Evolutionary conservation across 352 stramenopile species (phyloP), one percentile per base, ranked within the genome.

Genomic region (Phytophthora macrochlamydospora): DNA sequence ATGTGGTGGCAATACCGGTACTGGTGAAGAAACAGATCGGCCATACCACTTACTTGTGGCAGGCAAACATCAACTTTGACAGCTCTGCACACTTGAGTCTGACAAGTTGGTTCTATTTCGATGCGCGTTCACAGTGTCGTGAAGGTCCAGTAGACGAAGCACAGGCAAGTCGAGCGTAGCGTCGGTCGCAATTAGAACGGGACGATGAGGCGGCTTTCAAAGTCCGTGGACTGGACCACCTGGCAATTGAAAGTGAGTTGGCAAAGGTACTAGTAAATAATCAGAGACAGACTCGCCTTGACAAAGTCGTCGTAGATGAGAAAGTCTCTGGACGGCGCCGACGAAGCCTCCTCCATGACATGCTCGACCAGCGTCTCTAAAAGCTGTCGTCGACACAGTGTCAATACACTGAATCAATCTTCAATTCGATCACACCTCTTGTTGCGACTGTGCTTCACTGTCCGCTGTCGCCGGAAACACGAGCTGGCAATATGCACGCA

Each of bases 241-340:
- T 87, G 35, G 51, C 51, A 64, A n/a, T 8, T 29, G 37, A 13
- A 4, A 13, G 43, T 64, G 40, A 57, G 65, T 13, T 2, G 14
- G 59, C 31, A n/a, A 48, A 38, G 51, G 30, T 60, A 64, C 44
- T 28, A 53, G 42, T 18, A 55, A 38, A 44, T 12, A 14, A 28
- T 33, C 24, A 50, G 63, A 38, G 6, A n/a, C 5, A 3, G 4
- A 12, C 59, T 57, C 59, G 51, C 82, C 71, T 89, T 91, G 60
- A 84, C 65, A 59, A 91, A 89, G 50, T 88, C 79, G 43, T 89
- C 78, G 48, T 75, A 91, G n/a, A 54, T 32, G 31, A 91, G 70
- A 24, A 80, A 81, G 40, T 87, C 75, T 44, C 65, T 49, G 6
- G 59, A 57, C n/a, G 81, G 67, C 14, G 81, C 73, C 3, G 82